Evolutionary conservation across 441 rosid genomes (phyloP), one percentile per base, ranked within the genome.

Genomic region (Aleurites moluccanus): DNA sequence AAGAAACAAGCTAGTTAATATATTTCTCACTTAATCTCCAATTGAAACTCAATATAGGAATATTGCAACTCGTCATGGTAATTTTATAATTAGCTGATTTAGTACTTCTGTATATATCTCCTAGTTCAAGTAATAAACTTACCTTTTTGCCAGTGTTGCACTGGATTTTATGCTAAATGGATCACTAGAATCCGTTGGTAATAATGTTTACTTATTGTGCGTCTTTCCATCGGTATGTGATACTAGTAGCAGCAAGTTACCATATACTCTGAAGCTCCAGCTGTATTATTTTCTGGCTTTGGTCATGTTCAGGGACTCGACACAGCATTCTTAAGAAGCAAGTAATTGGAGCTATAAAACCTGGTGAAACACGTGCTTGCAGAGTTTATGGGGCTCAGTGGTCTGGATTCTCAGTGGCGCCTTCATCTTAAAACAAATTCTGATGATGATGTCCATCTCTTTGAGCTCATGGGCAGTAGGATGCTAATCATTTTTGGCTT

Each of bases 321-420:
- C 75, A 79, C 68, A 35, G 67, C 40, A 68, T 42, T 71, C 81
- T 75, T 20, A 78, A 71, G 77, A 87, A 83, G 70, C 89, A 89
- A 76, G 92, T 94, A 71, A 79, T 84, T 64, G 88, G 88, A 55
- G 71, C 82, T 61, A 72, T 73, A 65, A 75, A 74, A 42, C 78
- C 86, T 40, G 90, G 88, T 56, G 88, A 92, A 81, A 85, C 83
- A 10, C 68, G 76, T 75, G 21, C 86, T 90, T 0, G 97, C 96
- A 21, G 97, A 91, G 62, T 85, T 80, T 81, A 59, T 45, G 62
- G 91, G 67, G 78, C 78, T 47, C 75, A 65, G 60, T 92, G 99
- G 99, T 85, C 49, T 92, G 85, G 85, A 89, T 80, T 88, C 87
- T 10, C 75, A 83, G 69, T 88, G 94, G 93, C 63, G 76, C 74